A percentile compares a stretch with the other conserved stretches of the same genome.
Evolutionary conservation across 1,284 basidiomycete genomes (phyloP).

Genomic region (Trichosporon sp.): DNA sequence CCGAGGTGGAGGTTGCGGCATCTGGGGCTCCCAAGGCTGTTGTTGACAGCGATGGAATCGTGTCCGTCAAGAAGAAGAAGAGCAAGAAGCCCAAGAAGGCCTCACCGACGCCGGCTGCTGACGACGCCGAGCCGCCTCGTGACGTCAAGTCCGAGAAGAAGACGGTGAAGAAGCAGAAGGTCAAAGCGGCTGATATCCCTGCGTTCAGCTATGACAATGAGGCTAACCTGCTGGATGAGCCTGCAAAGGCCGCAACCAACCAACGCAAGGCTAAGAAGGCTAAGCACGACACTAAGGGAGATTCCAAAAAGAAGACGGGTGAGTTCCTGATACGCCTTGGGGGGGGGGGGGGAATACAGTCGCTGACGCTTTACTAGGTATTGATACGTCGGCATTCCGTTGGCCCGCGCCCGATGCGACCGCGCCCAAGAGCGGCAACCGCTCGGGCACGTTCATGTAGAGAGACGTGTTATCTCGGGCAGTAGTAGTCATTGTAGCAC

Average conservation of each 20-base stretch:
- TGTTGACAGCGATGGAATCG: conserved; percentile 25
- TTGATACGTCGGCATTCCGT: conserved; percentile 41
- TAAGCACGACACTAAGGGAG: conserved; percentile 3
- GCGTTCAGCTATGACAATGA: conserved; percentile 69
- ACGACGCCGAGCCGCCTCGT: background rate
- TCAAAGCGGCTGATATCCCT: conserved; percentile 45
- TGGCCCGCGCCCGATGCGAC: conserved; percentile 40
- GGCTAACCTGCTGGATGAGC: conserved; percentile 68
- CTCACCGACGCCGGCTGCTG: conserved; percentile 9
- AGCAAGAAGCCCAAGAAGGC: conserved; percentile 13
- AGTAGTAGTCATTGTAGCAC: background rate
- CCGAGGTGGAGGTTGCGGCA: background rate
- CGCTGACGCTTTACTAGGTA: background rate
- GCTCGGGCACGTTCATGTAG: conserved; percentile 31
- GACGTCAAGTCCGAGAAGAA: conserved; percentile 15
- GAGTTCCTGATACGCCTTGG: conserved; percentile 8
- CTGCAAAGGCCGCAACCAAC: conserved; percentile 16
- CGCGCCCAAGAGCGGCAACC: conserved; percentile 44
- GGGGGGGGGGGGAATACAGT: too few species aligned
- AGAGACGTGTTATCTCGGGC: background rate
- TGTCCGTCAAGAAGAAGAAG: conserved; percentile 35
- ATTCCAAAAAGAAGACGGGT: conserved; percentile 37
- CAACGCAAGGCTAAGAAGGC: conserved; percentile 2
- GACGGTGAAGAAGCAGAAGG: conserved; percentile 28
- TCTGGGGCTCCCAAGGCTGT: conserved; percentile 6